Evolutionary conservation across 192 early-diverging fungal species (phyloP), one percentile per base, ranked within the genome.

Genomic region (Podila horticola): DNA sequence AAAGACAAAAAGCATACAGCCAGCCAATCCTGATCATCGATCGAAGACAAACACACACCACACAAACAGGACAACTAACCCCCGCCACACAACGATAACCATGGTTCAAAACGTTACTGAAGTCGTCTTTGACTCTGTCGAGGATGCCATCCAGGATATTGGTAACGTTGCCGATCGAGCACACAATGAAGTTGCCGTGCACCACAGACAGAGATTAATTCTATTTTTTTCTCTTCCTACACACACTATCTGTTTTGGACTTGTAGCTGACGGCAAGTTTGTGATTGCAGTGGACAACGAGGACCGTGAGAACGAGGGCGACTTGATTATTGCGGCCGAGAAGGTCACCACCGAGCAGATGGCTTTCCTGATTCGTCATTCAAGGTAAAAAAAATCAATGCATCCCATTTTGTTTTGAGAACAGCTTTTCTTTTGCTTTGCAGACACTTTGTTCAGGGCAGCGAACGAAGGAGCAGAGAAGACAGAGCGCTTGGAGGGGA

Each of bases 231-330:
- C 31, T 66, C 20, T 10, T 8, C 34, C 22, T 62, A 31, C 2
- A n/a, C 29, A 36, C 20, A 64, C 20, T 63, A n/a, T 64, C 62
- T 34, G 17, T 29, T 45, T 57, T 51, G 19, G 29, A 48, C 50
- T 36, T 8, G 49, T 82, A 88, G 95, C 92, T 50, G 86, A 82
- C 63, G 97, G 94, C 71, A 90, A 97, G 69, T 94, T 95, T 74
- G 86, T 99, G 9, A 84, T 99, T 24, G 98, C 94, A 4, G 94
- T 98, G 71, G 98, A 99, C 85, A 94, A 98, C 79, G 97, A 99
- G 74, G 97, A 98, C 74, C 93, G 97, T 20, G 98, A 99, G 85
- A 99, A 99, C 86, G 98, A 99, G 82, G 98, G 98, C 38, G 98
- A 99, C 82, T 85, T 99, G 58, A 95, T 99, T 68, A 96, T 98